Evolutionary conservation across 768 basidiomycete genomes (phyloP).

Genomic region (Pulveroboletus sp.): DNA sequence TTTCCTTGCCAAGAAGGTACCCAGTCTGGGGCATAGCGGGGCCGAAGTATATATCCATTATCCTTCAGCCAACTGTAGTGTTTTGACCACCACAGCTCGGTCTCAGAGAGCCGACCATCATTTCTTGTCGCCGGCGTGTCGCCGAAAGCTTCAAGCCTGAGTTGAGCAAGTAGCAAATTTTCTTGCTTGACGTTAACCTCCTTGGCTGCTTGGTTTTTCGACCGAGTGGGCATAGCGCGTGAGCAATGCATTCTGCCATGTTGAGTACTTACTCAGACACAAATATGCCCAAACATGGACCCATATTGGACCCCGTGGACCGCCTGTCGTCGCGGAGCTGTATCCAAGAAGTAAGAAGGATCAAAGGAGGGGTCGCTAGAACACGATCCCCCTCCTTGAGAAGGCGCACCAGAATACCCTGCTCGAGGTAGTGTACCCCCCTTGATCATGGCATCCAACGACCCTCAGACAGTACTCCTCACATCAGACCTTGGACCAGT

Average conservation of each 20-base stretch:
- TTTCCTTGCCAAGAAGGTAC: too few relatives aligned
- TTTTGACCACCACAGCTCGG: constrained; percentile 11
- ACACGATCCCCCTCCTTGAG: neutral
- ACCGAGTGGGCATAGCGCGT: neutral
- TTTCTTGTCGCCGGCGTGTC: neutral
- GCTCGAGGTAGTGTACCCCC: neutral
- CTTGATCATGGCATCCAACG: constrained; percentile 9
- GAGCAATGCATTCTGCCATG: too few relatives aligned
- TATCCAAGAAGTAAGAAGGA: too few relatives aligned
- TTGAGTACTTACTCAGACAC: too few relatives aligned
- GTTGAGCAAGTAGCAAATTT: neutral
- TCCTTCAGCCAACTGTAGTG: too few relatives aligned
- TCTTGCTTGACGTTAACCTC: neutral
- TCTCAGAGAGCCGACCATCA: neutral
- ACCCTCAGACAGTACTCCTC: neutral
- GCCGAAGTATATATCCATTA: too few relatives aligned
- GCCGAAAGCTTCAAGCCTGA: neutral
- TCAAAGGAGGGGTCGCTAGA: neutral
- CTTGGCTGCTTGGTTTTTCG: neutral
- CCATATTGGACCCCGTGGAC: constrained; percentile 5
- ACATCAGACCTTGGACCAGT: too few relatives aligned
- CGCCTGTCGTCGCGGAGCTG: too few relatives aligned
- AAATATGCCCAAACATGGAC: constrained; percentile 1
- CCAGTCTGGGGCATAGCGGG: too few relatives aligned
- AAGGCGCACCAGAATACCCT: neutral